These are phyloP conservation scores for Fusarium agapanthi DNA, from an alignment of 2,329 filamentous ascomycete genomes.

Conservation along the genomic window DNA sequence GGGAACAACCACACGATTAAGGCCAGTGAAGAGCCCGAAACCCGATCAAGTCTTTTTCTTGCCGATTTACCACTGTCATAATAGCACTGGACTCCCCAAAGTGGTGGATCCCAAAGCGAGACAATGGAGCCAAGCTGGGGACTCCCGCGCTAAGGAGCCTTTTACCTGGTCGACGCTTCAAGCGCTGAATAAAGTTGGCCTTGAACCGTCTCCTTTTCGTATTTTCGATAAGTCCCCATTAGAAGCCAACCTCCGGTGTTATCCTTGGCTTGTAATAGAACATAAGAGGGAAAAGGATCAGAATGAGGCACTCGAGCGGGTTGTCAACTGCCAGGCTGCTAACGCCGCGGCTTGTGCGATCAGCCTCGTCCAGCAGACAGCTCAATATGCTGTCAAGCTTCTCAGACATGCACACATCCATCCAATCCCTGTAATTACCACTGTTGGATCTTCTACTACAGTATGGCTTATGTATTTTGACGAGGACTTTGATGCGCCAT, in stretches of 20 bases:
- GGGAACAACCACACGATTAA: background rate
- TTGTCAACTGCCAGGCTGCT: conserved; percentile 18
- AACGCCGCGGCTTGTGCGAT: conserved; percentile 31
- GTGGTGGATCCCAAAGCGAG: background rate
- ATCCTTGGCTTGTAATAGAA: conserved; percentile 35
- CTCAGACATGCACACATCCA: conserved; percentile 12
- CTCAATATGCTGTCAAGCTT: conserved; percentile 17
- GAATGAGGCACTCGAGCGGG: background rate
- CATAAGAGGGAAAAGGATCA: conserved; percentile 13
- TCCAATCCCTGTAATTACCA: conserved; percentile 25
- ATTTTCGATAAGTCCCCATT: background rate
- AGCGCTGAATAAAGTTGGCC: background rate
- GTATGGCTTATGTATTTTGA: conserved; percentile 31
- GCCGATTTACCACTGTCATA: conserved; percentile 8
- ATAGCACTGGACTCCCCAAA: background rate
- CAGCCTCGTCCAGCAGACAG: background rate
- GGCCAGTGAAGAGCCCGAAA: background rate
- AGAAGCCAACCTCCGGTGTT: conserved; percentile 17
- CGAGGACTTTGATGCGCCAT: conserved; percentile 6
- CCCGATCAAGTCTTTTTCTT: conserved; percentile 27
- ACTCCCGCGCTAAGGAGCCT: background rate
- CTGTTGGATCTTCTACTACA: conserved; percentile 16
- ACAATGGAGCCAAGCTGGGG: background rate
- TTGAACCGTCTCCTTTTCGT: conserved; percentile 1
- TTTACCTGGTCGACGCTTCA: conserved; percentile 22